These are phyloP conservation scores for Tylopilus orsonianus DNA, from an alignment of 1,284 basidiomycete species.

Conservation along the genomic window DNA sequence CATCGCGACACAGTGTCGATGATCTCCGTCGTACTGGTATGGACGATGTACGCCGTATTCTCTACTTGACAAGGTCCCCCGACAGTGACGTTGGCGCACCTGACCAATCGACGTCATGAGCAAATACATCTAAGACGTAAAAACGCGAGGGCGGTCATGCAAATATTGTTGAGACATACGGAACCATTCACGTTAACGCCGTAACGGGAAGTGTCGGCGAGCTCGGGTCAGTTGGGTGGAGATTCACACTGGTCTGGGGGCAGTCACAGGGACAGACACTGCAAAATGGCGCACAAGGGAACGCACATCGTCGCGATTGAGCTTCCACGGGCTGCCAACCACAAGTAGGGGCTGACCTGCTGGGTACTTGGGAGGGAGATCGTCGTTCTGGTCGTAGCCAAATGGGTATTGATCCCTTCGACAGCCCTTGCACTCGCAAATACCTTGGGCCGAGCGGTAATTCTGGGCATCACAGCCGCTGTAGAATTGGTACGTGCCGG, in stretches of 20 bases:
- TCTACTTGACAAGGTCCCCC: constrained; percentile 69
- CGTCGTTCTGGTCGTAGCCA: constrained; percentile 48
- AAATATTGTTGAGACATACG: constrained; percentile 76
- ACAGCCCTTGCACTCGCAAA: constrained; percentile 68
- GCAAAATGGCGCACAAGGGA: neutral
- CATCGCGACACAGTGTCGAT: constrained; percentile 79
- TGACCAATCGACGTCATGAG: constrained; percentile 27
- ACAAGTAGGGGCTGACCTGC: constrained; percentile 61
- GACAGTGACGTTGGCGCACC: constrained; percentile 73
- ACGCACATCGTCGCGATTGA: constrained; percentile 45
- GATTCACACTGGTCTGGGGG: constrained; percentile 70
- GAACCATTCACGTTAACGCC: constrained; percentile 80
- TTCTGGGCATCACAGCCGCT: constrained; percentile 72
- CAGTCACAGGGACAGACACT: neutral
- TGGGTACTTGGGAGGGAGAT: constrained; percentile 63
- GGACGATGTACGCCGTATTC: constrained; percentile 77
- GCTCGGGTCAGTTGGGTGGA: constrained; percentile 62
- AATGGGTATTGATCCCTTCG: constrained; percentile 77
- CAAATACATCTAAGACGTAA: neutral
- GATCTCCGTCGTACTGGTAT: constrained; percentile 56
- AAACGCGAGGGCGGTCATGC: constrained; percentile 61
- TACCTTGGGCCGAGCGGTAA: constrained; percentile 58
- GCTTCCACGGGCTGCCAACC: constrained; percentile 45
- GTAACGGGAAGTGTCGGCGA: constrained; percentile 55
- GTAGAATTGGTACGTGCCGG: constrained; percentile 74